Percentiles rank a stretch among this genome's conserved stretches.
Evolutionary conservation across 208 protist genomes (phyloP).

Genomic region (Trypanosoma avium): DNA sequence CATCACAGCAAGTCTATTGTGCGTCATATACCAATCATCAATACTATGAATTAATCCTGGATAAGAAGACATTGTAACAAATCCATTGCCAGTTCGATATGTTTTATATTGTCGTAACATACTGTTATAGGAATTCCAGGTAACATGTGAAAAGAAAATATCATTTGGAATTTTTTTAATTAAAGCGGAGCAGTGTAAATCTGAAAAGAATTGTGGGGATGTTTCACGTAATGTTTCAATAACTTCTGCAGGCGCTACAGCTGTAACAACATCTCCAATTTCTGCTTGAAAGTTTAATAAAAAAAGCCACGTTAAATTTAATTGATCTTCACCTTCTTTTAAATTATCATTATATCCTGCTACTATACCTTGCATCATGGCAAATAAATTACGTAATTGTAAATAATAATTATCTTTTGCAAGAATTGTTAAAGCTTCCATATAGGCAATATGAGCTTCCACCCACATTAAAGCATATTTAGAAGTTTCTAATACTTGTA

Average conservation of each 20-base stretch:
- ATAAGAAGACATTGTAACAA: constrained; percentile 70
- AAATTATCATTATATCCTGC: constrained; percentile 31
- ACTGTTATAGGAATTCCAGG: constrained; percentile 43
- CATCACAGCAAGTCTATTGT: constrained; percentile 52
- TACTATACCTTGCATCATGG: constrained; percentile 31
- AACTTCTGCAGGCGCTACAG: not conserved
- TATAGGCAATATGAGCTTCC: constrained; percentile 21
- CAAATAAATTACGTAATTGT: constrained; percentile 25
- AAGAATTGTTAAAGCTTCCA: not conserved
- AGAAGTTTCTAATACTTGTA: not conserved
- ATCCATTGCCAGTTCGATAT: constrained; percentile 33
- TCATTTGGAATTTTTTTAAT: constrained; percentile 52
- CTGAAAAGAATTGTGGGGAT: constrained; percentile 19
- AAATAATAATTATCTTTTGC: not conserved
- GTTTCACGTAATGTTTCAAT: constrained; percentile 18
- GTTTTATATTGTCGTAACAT: constrained; percentile 70
- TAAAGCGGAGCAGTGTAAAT: constrained; percentile 62
- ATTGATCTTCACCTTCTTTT: not conserved
- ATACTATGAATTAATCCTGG: constrained; percentile 67
- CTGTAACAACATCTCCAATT: constrained; percentile 34
- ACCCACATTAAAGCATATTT: constrained; percentile 14
- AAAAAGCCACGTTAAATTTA: constrained; percentile 29
- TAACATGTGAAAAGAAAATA: constrained; percentile 55
- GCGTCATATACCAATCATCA: constrained; percentile 92
- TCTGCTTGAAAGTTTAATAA: constrained; percentile 37